Evolutionary conservation across 805 yeast genomes (phyloP).

Genomic region (Teunomyces gatunensis): DNA sequence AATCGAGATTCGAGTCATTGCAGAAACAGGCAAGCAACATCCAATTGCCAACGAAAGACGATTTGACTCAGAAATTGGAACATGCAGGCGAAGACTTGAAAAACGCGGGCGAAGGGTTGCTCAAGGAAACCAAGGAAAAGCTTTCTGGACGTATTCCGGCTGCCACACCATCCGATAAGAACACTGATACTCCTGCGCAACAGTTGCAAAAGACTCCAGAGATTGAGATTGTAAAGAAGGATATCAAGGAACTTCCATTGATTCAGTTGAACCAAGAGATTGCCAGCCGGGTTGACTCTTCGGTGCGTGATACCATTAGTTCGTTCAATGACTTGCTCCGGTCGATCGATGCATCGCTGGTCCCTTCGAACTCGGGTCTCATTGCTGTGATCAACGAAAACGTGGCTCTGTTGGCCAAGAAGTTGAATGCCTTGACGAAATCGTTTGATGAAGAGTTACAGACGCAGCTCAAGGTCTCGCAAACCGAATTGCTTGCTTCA

Average conservation of each 20-base stretch:
- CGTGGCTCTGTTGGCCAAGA: conserved; percentile 28
- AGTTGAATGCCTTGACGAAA: conserved; percentile 30
- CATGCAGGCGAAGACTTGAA: conserved; percentile 29
- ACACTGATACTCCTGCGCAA: conserved; percentile 33
- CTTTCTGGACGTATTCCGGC: conserved; percentile 11
- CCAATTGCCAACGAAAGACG: conserved; percentile 31
- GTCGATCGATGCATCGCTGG: conserved; percentile 30
- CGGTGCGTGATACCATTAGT: conserved; percentile 33
- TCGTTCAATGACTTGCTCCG: conserved; percentile 39
- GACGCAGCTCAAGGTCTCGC: conserved; percentile 31
- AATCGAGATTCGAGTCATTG: conserved; percentile 17
- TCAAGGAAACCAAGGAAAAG: conserved; percentile 36
- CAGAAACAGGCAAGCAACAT: conserved; percentile 17
- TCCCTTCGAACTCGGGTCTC: conserved; percentile 25
- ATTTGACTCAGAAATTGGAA: conserved; percentile 32
- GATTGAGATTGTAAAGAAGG: conserved; percentile 30
- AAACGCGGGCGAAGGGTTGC: conserved; percentile 29
- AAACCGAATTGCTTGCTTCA: conserved; percentile 38
- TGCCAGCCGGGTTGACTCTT: conserved; percentile 27
- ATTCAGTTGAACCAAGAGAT: conserved; percentile 23
- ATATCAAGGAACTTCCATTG: conserved; percentile 32
- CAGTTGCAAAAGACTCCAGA: conserved; percentile 43
- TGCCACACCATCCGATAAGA: background rate
- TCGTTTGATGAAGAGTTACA: conserved; percentile 38
- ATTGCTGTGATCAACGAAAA: conserved; percentile 32